phyloP scores from a whole-genome alignment of 148 eudicot genomes.

The Persicaria tinctoria region DNA sequence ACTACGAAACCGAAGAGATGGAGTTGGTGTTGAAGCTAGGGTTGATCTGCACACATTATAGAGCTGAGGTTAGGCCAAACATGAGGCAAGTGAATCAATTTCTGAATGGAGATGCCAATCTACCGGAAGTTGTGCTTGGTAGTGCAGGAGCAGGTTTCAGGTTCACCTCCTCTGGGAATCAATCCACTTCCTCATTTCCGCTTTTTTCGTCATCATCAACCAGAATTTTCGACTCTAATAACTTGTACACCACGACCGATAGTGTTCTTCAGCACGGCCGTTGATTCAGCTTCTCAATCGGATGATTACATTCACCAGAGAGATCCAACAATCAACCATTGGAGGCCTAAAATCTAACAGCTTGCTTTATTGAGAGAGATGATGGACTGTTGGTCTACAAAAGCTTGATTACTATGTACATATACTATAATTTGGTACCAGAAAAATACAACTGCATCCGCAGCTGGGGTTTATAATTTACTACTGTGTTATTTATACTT shows the following conservation, averaged over 20 bases:
- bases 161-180: constrained; percentile 2
- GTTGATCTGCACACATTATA: constrained; percentile 25
- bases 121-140: background rate
- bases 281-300: background rate
- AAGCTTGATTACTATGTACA: no score
- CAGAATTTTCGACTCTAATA: background rate
- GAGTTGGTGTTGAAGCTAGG: constrained; percentile 35
- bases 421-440: no score
- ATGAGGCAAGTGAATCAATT: constrained; percentile 33
- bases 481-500: no score
- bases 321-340: no score
- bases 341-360: no score
- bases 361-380: no score
- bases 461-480: no score
- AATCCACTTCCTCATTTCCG: background rate
- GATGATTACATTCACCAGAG: no score
- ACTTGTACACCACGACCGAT: background rate
- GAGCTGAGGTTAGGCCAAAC: constrained; percentile 27
- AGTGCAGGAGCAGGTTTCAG: background rate
- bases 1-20: background rate
- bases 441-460: no score
- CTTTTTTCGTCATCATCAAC: background rate
- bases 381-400: no score
- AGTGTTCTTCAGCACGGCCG: constrained; percentile 10
- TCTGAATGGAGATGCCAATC: constrained; percentile 17